Evolutionary conservation across 768 basidiomycete genomes (phyloP).

Genomic region (Ramaria rubella): DNA sequence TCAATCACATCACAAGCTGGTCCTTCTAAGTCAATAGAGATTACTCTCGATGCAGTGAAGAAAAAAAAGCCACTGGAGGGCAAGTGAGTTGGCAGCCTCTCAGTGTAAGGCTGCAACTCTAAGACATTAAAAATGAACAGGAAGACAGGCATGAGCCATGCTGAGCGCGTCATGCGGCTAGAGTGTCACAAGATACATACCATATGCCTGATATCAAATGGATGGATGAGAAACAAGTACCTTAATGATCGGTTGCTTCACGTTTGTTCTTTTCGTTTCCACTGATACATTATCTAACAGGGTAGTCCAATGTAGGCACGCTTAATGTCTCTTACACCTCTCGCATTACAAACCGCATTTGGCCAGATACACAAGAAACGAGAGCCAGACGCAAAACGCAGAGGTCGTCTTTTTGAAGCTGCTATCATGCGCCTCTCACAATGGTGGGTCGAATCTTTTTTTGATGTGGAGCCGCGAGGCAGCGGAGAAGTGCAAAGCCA

Average conservation of each 20-base stretch:
- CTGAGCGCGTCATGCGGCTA: conserved; percentile 68
- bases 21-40: conserved; percentile 52
- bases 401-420: conserved; percentile 83
- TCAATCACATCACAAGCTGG: conserved; percentile 11
- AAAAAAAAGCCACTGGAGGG: conserved; percentile 23
- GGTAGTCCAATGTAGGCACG: conserved; percentile 55
- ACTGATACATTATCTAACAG: neutral
- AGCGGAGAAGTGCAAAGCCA: conserved; percentile 67
- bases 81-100: conserved; percentile 2
- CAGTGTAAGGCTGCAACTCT: conserved; percentile 3
- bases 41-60: conserved; percentile 51
- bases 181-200: conserved; percentile 89
- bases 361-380: conserved; percentile 72
- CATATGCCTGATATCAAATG: conserved; percentile 69
- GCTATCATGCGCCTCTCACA: conserved; percentile 64
- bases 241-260: conserved; percentile 78
- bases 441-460: conserved; percentile 82
- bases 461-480: conserved; percentile 42
- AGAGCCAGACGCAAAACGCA: conserved; percentile 70
- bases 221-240: conserved; percentile 72
- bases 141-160: conserved; percentile 41
- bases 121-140: conserved; percentile 25
- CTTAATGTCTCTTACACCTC: conserved; percentile 78
- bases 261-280: conserved; percentile 37
- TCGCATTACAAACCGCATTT: conserved; percentile 75